Evolutionary conservation across 2,329 filamentous ascomycete genomes (phyloP).

Genomic region (Xylaria sp.): DNA sequence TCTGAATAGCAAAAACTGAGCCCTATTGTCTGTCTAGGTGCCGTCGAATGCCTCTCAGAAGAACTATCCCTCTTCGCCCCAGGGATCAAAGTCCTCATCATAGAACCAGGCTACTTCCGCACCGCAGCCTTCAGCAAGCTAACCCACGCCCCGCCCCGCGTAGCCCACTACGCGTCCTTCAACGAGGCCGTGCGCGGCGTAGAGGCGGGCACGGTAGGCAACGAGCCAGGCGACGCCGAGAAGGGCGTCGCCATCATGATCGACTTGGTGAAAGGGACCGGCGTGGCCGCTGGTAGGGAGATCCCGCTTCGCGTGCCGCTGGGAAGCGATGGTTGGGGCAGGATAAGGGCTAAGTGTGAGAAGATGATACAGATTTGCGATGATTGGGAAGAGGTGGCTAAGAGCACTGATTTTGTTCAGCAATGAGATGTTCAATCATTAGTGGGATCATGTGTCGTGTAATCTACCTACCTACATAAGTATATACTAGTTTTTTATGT

Average conservation of each 20-base stretch:
- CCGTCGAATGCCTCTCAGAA: conserved; percentile 49
- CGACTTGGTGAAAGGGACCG: conserved; percentile 54
- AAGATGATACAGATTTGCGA: conserved; percentile 49
- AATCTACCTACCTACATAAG: too few species aligned
- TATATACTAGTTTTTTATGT: too few species aligned
- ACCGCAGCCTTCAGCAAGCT: conserved; percentile 55
- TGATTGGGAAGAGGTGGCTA: conserved; percentile 35
- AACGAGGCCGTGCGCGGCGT: conserved; percentile 48
- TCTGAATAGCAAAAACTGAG: neutral
- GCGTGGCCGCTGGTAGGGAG: conserved; percentile 50
- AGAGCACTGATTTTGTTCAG: conserved; percentile 30
- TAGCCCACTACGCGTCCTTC: conserved; percentile 48
- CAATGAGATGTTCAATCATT: neutral
- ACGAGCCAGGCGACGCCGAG: conserved; percentile 43
- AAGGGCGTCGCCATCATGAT: conserved; percentile 42
- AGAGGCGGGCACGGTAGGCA: conserved; percentile 45
- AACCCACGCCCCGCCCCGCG: conserved; percentile 43
- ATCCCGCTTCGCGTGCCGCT: conserved; percentile 62
- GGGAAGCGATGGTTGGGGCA: conserved; percentile 63
- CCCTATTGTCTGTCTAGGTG: conserved; percentile 34
- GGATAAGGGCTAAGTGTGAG: conserved; percentile 62
- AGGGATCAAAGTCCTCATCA: conserved; percentile 52
- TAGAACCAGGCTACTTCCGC: conserved; percentile 58
- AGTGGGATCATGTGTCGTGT: neutral
- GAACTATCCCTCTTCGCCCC: conserved; percentile 49